These are phyloP conservation scores for Microascus cirrosus DNA, from an alignment of 2,329 filamentous ascomycete genomes.

Conservation along the genomic window DNA sequence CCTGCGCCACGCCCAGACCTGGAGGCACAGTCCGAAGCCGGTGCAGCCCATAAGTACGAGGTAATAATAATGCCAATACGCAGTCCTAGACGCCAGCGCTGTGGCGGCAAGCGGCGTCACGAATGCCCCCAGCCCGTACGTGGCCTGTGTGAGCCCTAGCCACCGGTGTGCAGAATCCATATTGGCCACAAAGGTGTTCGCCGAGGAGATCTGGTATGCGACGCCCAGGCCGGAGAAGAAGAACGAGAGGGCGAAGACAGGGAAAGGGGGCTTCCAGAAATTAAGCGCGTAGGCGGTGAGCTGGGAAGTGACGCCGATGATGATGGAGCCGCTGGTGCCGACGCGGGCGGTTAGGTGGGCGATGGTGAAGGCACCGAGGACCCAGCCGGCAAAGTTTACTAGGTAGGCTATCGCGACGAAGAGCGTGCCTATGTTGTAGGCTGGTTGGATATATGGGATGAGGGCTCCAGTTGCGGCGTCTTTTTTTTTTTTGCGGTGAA, in stretches of 20 bases:
- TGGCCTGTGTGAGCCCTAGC: constrained; percentile 55
- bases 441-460: constrained; percentile 69
- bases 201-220: constrained; percentile 43
- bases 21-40: constrained; percentile 45
- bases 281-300: constrained; percentile 53
- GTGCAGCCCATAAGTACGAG: constrained; percentile 50
- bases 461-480: constrained; percentile 68
- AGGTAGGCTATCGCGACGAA: constrained; percentile 76
- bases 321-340: constrained; percentile 54
- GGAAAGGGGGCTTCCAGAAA: constrained; percentile 58
- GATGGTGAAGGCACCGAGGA: constrained; percentile 59
- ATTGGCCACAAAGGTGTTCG: constrained; percentile 47
- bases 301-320: constrained; percentile 45
- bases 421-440: constrained; percentile 64
- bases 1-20: constrained; percentile 56
- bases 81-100: constrained; percentile 47
- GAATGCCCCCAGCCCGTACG: constrained; percentile 55
- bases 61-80: constrained; percentile 62
- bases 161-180: constrained; percentile 40
- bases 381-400: constrained; percentile 65
- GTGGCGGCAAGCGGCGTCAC: constrained; percentile 66
- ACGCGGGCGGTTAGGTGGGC: constrained; percentile 50
- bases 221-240: constrained; percentile 53
- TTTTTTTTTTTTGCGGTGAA: constrained; percentile 48
- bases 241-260: constrained; percentile 55